A percentile compares a stretch with the other conserved stretches of the same genome.
Evolutionary conservation across 305 asterid genomes (phyloP).

Genomic region (Fraxinus albicans): DNA sequence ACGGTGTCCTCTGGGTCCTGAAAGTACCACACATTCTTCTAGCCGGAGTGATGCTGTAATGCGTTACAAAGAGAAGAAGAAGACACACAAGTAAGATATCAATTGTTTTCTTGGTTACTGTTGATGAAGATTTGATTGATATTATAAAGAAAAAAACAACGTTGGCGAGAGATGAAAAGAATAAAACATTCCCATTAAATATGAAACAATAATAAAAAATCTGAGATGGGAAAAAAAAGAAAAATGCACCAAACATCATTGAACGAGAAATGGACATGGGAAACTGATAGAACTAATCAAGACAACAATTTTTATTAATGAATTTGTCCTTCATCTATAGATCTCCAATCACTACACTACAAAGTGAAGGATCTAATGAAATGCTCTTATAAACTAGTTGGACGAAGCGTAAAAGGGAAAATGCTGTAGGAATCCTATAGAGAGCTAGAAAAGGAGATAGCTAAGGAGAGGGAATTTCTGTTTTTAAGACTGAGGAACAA

Average conservation of each 20-base stretch:
- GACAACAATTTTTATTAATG: background rate
- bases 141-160: background rate
- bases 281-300: background rate
- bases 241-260: background rate
- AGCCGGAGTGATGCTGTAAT: conserved; percentile 74
- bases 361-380: background rate
- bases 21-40: conserved; percentile 50
- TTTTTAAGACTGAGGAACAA: background rate
- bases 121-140: background rate
- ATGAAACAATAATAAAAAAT: background rate
- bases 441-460: background rate
- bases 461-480: background rate
- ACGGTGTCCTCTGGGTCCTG: conserved; percentile 63
- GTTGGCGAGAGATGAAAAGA: background rate
- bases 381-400: background rate
- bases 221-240: background rate
- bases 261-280: background rate
- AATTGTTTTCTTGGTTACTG: background rate
- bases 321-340: background rate
- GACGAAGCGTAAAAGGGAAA: background rate
- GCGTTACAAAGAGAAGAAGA: conserved; percentile 95
- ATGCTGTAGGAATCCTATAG: background rate
- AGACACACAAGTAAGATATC: conserved; percentile 65
- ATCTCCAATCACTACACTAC: background rate
- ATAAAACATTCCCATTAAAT: background rate